Evolutionary conservation across 805 yeast genomes (phyloP).

Genomic region (Candida oleophila): DNA sequence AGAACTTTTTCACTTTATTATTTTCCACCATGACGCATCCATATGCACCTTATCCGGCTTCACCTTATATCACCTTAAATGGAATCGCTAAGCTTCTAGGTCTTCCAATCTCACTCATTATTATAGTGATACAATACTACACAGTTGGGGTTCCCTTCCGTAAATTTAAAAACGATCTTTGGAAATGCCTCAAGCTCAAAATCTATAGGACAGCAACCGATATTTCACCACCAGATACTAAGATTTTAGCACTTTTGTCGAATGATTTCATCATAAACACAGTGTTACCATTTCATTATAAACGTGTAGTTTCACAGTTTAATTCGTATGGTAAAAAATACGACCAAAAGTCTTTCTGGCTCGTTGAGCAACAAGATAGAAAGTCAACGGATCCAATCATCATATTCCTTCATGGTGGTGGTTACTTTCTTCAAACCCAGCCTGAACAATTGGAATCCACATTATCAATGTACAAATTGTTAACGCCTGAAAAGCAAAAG

Average conservation of each 20-base stretch:
- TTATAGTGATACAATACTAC: neutral
- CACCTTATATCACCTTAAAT: neutral
- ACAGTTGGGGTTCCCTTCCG: slow-evolving; percentile 2
- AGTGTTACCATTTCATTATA: slow-evolving; percentile 1
- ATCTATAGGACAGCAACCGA: slow-evolving; percentile 1
- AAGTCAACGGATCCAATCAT: slow-evolving; percentile 28
- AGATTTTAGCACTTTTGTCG: slow-evolving; percentile 1
- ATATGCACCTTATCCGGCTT: neutral
- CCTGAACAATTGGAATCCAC: slow-evolving; percentile 30
- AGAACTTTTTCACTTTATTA: too few species aligned
- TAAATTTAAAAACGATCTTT: slow-evolving; percentile 1
- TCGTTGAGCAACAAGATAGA: slow-evolving; percentile 28
- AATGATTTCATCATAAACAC: slow-evolving; percentile 1
- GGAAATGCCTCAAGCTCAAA: slow-evolving; percentile 1
- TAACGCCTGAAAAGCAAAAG: slow-evolving; percentile 18
- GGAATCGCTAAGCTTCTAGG: slow-evolving; percentile 2
- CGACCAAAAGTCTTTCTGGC: slow-evolving; percentile 33
- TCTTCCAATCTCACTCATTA: neutral
- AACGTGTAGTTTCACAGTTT: slow-evolving; percentile 8
- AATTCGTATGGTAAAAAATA: slow-evolving; percentile 33
- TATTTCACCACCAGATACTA: neutral
- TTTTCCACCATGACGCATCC: too few species aligned
- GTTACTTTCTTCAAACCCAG: slow-evolving; percentile 31
- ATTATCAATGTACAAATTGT: slow-evolving; percentile 26
- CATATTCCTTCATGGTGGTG: slow-evolving; percentile 41